Conservation (phyloP, 441 rosid species). For the Euphorbia celastroides region DNA sequence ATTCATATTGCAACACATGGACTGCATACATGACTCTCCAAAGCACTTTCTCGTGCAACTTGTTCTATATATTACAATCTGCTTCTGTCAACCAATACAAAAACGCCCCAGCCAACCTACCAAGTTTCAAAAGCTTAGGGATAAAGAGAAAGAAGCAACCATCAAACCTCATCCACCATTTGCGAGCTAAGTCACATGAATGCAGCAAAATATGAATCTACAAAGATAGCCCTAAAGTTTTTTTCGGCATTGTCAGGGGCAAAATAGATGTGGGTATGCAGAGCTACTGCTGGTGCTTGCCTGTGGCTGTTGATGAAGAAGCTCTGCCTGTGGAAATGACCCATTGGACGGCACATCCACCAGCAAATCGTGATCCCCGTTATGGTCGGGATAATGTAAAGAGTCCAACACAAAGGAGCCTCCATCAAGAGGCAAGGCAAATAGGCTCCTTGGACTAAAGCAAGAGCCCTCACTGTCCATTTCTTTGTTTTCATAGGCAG, state of each 20-base stretch:
- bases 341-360: constrained; percentile 75
- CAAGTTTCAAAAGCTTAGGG: constrained; percentile 36
- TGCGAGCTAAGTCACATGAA: constrained; percentile 24
- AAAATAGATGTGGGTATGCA: constrained; percentile 29
- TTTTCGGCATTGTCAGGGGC: constrained; percentile 28
- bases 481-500: constrained; percentile 52
- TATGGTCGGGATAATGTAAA: constrained; percentile 46
- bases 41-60: constrained; percentile 31
- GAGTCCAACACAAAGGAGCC: constrained; percentile 56
- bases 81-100: constrained; percentile 53
- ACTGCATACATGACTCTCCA: constrained; percentile 30
- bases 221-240: constrained; percentile 22
- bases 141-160: constrained; percentile 32
- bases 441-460: constrained; percentile 74
- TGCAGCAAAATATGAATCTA: constrained; percentile 29
- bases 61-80: constrained; percentile 55
- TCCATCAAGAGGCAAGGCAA: constrained; percentile 65
- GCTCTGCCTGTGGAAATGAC: constrained; percentile 90
- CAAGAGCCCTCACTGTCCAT: constrained; percentile 57
- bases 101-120: constrained; percentile 33
- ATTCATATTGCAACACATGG: constrained; percentile 23
- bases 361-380: constrained; percentile 73
- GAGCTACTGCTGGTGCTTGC: constrained; percentile 60
- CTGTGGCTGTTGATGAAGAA: constrained; percentile 61
- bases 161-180: constrained; percentile 40